Evolutionary conservation across 75 land plant species (phyloP), one percentile per base, ranked within the genome.

Genomic region (Adiantum capillusveneris): DNA sequence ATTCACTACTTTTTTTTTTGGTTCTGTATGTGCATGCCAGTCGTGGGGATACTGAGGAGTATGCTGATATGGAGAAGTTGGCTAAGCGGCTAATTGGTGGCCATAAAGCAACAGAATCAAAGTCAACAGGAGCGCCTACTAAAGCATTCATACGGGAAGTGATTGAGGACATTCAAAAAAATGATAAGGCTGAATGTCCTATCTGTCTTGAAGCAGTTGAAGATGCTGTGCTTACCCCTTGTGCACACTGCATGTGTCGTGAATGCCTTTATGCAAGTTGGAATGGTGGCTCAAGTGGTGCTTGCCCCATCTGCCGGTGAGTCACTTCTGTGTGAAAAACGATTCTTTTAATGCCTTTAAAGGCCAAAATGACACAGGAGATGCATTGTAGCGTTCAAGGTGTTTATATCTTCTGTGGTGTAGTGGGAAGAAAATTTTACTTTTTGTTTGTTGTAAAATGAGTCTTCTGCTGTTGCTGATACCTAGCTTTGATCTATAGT

Each of bases 181-280:
- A 95, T 6, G 82, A 88, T 27, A 69, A 67, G 18, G 66, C 56
- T 16, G 97, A 92, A 51, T 92, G 97, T 53, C 97, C 97, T 11
- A 88, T 92, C 49, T 92, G 94, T 62, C 65, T 85, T 9, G 97
- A 92, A 51, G 63, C 85, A 0, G 75, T 80, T 12, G 97, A 88
- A 19, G 97, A 92, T 60, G 80, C 86, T 20, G 84, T 88, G 29
- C 70, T 92, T 36, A 92, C 97, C 2, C 84, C 86, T 16, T 91
- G 88, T 78, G 88, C 93, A 51, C 97, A 91, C 56, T 72, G 73
- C 65, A 79, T 91, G 84, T 91, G 93, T 58, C 79, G 96, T 16
- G 96, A 90, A 37, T 90, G 96, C 64, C 80, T 90, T 7, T 72
- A 81, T 59, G 62, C 80, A 34, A 81, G 85, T 65, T 91, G 92